Conservation (phyloP, 306 rosid genomes). For the Spatholobus suberectus region DNA sequence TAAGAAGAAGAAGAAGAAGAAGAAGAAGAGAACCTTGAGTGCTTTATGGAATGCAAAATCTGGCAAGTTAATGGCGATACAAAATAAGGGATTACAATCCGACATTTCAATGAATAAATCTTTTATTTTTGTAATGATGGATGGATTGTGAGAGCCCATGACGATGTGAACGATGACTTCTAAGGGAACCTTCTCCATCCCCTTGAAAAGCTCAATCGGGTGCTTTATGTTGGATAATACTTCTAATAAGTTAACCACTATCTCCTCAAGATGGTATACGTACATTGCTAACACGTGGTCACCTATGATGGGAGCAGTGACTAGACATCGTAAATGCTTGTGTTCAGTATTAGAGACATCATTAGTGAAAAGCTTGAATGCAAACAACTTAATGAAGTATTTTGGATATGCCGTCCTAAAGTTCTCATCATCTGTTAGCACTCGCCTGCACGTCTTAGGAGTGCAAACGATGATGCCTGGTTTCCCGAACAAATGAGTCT, state of each 20-base stretch:
- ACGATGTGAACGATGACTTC: slow-evolving; percentile 44
- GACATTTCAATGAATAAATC: neutral
- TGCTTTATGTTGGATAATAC: slow-evolving; percentile 35
- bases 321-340: slow-evolving; percentile 35
- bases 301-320: neutral
- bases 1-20: too few species aligned
- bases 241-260: neutral
- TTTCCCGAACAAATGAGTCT: slow-evolving; percentile 6
- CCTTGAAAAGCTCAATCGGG: slow-evolving; percentile 40
- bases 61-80: slow-evolving; percentile 26
- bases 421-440: slow-evolving; percentile 36
- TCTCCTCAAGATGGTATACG: slow-evolving; percentile 36
- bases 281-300: slow-evolving; percentile 18
- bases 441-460: slow-evolving; percentile 24
- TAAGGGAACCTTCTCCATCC: slow-evolving; percentile 32
- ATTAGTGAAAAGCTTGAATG: too few species aligned
- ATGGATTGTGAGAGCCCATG: slow-evolving; percentile 27
- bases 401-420: slow-evolving; percentile 50
- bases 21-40: slow-evolving; percentile 34
- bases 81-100: neutral
- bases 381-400: neutral
- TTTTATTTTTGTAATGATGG: neutral
- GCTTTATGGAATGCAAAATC: slow-evolving; percentile 46
- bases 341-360: too few species aligned
- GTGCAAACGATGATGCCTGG: slow-evolving; percentile 23